These are phyloP conservation scores for Ilex paraguariensis DNA, from an alignment of 305 asterid species.

Conservation along the genomic window DNA sequence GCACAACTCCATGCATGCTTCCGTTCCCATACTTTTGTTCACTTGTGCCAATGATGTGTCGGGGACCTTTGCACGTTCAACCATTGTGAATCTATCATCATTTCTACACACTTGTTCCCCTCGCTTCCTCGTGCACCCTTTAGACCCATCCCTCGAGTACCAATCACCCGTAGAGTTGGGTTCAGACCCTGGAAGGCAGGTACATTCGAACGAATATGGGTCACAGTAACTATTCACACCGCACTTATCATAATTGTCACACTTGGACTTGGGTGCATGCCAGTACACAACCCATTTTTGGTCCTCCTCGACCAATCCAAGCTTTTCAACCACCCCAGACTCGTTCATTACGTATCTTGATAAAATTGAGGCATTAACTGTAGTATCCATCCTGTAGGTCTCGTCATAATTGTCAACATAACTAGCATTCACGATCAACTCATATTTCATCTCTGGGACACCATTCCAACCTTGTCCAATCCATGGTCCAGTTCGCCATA, in stretches of 20 bases:
- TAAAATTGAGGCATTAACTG: constrained; percentile 20
- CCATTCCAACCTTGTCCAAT: constrained; percentile 14
- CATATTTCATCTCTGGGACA: constrained; percentile 35
- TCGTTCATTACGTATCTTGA: constrained; percentile 34
- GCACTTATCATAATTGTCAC: constrained; percentile 32
- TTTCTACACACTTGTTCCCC: constrained; percentile 18
- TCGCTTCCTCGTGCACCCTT: constrained; percentile 11
- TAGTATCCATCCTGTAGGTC: constrained; percentile 14
- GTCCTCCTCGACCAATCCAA: constrained; percentile 23
- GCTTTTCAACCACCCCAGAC: background rate
- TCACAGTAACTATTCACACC: constrained; percentile 27
- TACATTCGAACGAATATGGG: constrained; percentile 26
- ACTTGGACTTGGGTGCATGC: constrained; percentile 26
- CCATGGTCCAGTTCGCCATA: constrained; percentile 38
- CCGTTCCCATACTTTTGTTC: background rate
- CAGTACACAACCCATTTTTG: constrained; percentile 30
- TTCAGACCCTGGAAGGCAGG: constrained; percentile 6
- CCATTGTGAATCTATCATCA: constrained; percentile 27
- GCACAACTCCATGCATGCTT: too few relatives aligned
- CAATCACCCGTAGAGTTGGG: too few relatives aligned
- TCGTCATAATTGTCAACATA: constrained; percentile 27
- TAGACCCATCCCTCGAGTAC: too few relatives aligned
- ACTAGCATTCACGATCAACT: constrained; percentile 20
- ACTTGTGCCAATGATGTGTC: constrained; percentile 6
- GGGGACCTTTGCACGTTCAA: constrained; percentile 16